Base-by-base conservation (phyloP, 1,139 yeast genomes). In the Hanseniaspora uvarum region DNA sequence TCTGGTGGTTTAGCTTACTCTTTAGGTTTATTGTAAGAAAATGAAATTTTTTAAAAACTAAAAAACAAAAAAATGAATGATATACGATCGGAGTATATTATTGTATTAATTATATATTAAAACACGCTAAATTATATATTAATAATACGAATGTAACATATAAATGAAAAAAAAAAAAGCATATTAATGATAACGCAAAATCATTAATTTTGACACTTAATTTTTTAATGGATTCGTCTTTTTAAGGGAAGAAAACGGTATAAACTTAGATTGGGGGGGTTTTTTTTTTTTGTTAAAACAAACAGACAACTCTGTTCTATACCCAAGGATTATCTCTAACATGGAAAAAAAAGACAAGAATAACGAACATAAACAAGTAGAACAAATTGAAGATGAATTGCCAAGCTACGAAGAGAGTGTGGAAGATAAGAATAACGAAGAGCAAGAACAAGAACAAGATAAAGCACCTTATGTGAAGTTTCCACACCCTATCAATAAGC, bases 1-100 rank as follows among this genome's bases (percentile, higher is more conserved):
- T 61, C 74, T 52, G 79, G 74, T 40, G 79, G 77, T 18, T 54
- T 65, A 36, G 63, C 65, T 14, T 60, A 62, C 48, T 58, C 64
- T 19, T 40, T 53, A 31, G 46, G 50, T 19, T 33, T 46, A 24
- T 34, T 55, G 10, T 49, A 43, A 46, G 6, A 8, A n/a, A 19
- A 14, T 3, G 8, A 18, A 18, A 45, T 11, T n/a, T n/a, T n/a
- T n/a, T n/a, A n/a, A n/a, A n/a, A n/a, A n/a, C n/a, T n/a, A 23
- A n/a, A 28, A 21, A 31, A 26, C 26, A 31, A 19, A 26, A 31
- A 33, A 21, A 12, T 10, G 23, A 36, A 39, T 19, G 33, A 36
- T 46, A 34, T 46, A 33, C 16, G 26, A 24, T 33, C 52, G 43
- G 46, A 40, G 40, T 36, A 34, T 39, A 40, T 41, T 18, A 8